Conservation (phyloP, 805 yeast species). For the Candida multigemmis region DNA sequence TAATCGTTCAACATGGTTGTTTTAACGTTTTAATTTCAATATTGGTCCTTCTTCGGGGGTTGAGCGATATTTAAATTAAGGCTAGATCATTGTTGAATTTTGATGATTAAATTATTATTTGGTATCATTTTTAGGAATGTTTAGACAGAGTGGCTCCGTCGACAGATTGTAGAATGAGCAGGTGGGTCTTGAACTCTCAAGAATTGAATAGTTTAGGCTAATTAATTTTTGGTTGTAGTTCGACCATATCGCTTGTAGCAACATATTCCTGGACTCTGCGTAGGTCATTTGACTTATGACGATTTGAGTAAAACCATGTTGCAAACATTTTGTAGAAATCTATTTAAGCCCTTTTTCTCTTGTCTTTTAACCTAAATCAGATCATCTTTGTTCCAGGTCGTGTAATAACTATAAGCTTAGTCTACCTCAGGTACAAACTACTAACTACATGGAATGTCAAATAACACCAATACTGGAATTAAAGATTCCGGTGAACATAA, state of each 20-base stretch:
- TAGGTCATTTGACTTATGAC: conserved; percentile 81
- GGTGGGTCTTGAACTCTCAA: conserved; percentile 53
- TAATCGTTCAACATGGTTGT: conserved; percentile 5
- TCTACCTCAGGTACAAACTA: no score
- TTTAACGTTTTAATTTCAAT: conserved; percentile 10
- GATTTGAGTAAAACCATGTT: conserved; percentile 99
- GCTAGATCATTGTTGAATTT: conserved; percentile 11
- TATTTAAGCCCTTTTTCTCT: conserved; percentile 1
- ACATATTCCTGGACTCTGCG: conserved; percentile 99
- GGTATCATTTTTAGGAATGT: no score
- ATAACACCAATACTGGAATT: no score
- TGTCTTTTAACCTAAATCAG: conserved; percentile 1
- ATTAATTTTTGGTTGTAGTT: conserved; percentile 41
- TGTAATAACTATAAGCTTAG: no score
- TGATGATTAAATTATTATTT: conserved; percentile 9
- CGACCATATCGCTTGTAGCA: conserved; percentile 68
- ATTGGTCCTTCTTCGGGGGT: conserved; percentile 39
- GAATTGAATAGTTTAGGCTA: conserved; percentile 5
- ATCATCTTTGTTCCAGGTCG: background rate
- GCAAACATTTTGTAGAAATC: conserved; percentile 55
- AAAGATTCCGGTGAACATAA: no score
- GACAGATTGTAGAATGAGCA: conserved; percentile 85
- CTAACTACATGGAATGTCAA: no score
- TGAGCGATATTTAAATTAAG: conserved; percentile 36
- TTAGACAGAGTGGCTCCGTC: conserved; percentile 93